Evolutionary conservation across 495 filamentous ascomycete species (phyloP).

Genomic region (Aspergillus conjunctus): DNA sequence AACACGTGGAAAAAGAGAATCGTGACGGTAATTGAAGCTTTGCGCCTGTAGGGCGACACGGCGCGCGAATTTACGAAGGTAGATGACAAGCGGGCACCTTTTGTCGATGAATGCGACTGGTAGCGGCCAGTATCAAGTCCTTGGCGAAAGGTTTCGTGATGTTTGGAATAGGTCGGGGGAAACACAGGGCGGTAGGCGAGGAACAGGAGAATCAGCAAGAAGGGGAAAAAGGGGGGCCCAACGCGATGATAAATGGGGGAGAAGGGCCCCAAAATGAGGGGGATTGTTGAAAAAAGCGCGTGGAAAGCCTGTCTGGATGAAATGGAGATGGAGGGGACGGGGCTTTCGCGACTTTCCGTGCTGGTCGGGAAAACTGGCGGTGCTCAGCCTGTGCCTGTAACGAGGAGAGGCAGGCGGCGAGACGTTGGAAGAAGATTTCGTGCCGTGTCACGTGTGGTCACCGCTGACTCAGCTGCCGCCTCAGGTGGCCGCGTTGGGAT

Average conservation of each 20-base stretch:
- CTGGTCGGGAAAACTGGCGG: slow-evolving; percentile 48
- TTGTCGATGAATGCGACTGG: slow-evolving; percentile 34
- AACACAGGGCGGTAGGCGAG: slow-evolving; percentile 31
- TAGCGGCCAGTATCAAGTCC: slow-evolving; percentile 31
- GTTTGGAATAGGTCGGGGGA: slow-evolving; percentile 33
- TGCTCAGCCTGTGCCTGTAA: slow-evolving; percentile 44
- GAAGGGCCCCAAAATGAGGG: slow-evolving; percentile 32
- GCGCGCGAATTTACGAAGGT: slow-evolving; percentile 22
- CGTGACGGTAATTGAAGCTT: slow-evolving; percentile 25
- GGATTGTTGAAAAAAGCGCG: slow-evolving; percentile 40
- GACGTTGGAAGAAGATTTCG: slow-evolving; percentile 44
- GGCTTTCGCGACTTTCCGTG: slow-evolving; percentile 48
- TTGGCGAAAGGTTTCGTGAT: slow-evolving; percentile 45
- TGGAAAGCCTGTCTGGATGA: slow-evolving; percentile 42
- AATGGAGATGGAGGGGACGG: slow-evolving; percentile 50
- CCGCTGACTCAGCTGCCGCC: slow-evolving; percentile 29
- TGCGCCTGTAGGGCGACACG: slow-evolving; percentile 26
- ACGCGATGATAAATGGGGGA: slow-evolving; percentile 26
- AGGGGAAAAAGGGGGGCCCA: slow-evolving; percentile 28
- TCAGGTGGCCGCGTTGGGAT: slow-evolving; percentile 20
- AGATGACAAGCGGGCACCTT: slow-evolving; percentile 18
- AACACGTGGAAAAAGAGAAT: slow-evolving; percentile 27
- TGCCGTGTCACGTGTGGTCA: slow-evolving; percentile 30
- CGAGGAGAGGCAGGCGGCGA: slow-evolving; percentile 35
- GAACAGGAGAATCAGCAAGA: slow-evolving; percentile 34